A percentile compares a stretch with the other conserved stretches of the same genome.
Evolutionary conservation across 139 green algal genomes (phyloP).

Genomic region (Picochlorum sp.): DNA sequence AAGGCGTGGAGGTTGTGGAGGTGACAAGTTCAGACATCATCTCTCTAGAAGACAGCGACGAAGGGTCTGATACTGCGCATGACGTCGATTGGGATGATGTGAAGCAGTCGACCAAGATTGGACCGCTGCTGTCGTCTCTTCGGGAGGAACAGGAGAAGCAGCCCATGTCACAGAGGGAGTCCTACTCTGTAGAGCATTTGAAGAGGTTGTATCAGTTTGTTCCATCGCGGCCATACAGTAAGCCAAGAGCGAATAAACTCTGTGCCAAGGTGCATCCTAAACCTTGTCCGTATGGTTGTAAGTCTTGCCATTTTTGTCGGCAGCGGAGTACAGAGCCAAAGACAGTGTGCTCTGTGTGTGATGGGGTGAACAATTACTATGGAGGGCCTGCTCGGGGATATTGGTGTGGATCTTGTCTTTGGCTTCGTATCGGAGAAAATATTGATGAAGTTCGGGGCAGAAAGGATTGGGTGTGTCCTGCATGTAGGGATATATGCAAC

Average conservation of each 20-base stretch:
- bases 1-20: background rate
- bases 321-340: slow-evolving; percentile 46
- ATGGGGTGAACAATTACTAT: slow-evolving; percentile 12
- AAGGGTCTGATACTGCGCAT: background rate
- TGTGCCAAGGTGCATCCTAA: slow-evolving; percentile 33
- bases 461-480: slow-evolving; percentile 42
- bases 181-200: slow-evolving; percentile 42
- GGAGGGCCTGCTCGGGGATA: slow-evolving; percentile 31
- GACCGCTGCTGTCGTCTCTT: background rate
- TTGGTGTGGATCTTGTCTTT: slow-evolving; percentile 50
- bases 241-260: slow-evolving; percentile 2
- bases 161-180: slow-evolving; percentile 24
- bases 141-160: slow-evolving; percentile 6
- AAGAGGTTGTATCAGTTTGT: slow-evolving; percentile 25
- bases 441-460: slow-evolving; percentile 36
- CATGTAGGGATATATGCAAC: slow-evolving; percentile 59
- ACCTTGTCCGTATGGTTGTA: slow-evolving; percentile 31
- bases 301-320: slow-evolving; percentile 59
- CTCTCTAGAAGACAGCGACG: background rate
- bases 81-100: slow-evolving; percentile 4
- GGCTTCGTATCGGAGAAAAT: slow-evolving; percentile 52
- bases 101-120: background rate
- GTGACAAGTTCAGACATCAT: background rate
- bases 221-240: slow-evolving; percentile 1
- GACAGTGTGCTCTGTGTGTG: slow-evolving; percentile 42